Base-by-base conservation (phyloP, 805 yeast genomes). In the Saccharomycopsis olivae region DNA sequence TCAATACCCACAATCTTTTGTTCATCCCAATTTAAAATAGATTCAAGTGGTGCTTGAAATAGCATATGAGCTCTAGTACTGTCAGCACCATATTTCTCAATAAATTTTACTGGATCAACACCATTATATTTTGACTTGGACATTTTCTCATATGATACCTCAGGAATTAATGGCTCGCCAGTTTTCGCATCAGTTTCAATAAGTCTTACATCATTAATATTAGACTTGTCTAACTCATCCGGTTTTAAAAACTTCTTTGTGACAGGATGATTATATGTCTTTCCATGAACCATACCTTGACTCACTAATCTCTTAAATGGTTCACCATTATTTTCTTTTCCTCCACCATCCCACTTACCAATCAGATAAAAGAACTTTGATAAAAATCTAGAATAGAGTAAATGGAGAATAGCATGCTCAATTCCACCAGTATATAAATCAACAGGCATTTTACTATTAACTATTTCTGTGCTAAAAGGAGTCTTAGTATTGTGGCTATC, bases 221-320 rank as follows among this genome's bases (percentile, higher is more conserved):
- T 61, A 0, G 62, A 41, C 3, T 57, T 30, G 29, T 71, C 78
- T 10, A 84, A 55, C 24, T 92, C 96, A 1, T 78, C 76, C 0
- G 94, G 89, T 50, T 75, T 84, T 48, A 92, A 62, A 56, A 81
- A 89, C 41, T 77, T 61, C 0, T 89, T 92, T 23, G 70, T 78
- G 1, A 56, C 59, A 3, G 95, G 92, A 48, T 88, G 79, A 5
- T 66, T 63, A 50, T 56, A 83, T 0, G 98, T 92, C 53, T 73
- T 76, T 2, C 96, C 97, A 46, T 89, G 96, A 3, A 92, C 98
- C 98, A 92, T 92, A 14, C 98, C 98, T 57, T 89, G 97, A 2
- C 96, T 88, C 2, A 89, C 78, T 27, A 92, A 65, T 44, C 71
- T 71, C 41, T 64, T 69, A 53, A 92, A 75, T 2, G 98, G 98